Conservation (phyloP, 2,329 filamentous ascomycete species). For the Fusarium verticillioides region DNA sequence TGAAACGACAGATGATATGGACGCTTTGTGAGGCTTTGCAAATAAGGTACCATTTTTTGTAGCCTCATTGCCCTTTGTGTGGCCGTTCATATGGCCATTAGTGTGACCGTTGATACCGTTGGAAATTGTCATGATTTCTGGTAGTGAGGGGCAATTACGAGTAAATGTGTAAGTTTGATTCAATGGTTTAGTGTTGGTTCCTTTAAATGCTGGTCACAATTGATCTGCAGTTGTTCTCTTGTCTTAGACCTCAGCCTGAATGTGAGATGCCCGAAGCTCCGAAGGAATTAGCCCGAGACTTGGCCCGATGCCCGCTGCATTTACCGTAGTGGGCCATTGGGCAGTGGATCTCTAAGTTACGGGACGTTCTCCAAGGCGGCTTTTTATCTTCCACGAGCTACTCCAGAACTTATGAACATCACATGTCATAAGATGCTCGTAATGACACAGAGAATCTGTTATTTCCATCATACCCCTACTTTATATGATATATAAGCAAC, state of each 20-base stretch:
- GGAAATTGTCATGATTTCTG: not conserved
- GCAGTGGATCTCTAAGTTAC: not conserved
- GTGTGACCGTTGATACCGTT: not conserved
- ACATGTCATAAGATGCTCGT: not conserved
- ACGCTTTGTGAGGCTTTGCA: not conserved
- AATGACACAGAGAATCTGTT: too few species aligned
- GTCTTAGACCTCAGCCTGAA: not conserved
- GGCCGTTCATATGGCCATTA: not conserved
- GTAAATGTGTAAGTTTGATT: not conserved
- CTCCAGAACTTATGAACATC: too few species aligned
- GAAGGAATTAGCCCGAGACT: not conserved
- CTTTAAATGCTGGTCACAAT: not conserved
- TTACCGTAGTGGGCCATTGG: too few species aligned
- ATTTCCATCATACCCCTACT: accelerated
- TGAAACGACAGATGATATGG: not conserved
- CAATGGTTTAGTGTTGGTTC: not conserved
- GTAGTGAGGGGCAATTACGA: not conserved
- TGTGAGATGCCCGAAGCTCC: not conserved
- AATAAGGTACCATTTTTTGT: not conserved
- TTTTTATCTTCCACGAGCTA: too few species aligned
- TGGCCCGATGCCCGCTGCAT: conserved; percentile 5
- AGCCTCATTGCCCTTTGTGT: not conserved
- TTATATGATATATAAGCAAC: too few species aligned
- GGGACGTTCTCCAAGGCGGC: too few species aligned
- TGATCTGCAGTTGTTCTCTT: not conserved